Percentiles rank a stretch among this genome's conserved stretches.
These are phyloP conservation scores for Zizania palustris DNA, from an alignment of 202 grass and related monocot genomes.

Conservation along the genomic window DNA sequence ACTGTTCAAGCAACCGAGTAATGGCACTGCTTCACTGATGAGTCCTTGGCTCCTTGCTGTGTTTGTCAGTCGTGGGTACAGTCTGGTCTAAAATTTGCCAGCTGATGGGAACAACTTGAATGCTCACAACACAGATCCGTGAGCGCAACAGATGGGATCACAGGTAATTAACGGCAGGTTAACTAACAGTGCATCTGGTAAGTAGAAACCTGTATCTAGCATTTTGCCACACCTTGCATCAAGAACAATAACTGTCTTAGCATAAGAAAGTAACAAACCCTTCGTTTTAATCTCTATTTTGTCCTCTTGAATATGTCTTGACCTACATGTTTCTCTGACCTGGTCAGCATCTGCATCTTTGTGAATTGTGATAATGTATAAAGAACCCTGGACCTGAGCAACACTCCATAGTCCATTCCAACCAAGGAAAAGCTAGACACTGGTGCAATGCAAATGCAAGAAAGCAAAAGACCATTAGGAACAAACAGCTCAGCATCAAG, in stretches of 20 bases:
- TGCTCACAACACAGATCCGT: conserved; percentile 17
- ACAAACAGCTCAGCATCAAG: conserved; percentile 10
- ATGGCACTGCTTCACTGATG: conserved; percentile 8
- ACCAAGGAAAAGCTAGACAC: neutral
- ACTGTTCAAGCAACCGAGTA: neutral
- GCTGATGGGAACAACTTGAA: neutral
- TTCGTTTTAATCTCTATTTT: neutral
- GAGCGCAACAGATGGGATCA: neutral
- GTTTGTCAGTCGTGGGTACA: conserved; percentile 26
- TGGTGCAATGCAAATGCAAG: too few species aligned
- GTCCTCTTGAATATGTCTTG: neutral
- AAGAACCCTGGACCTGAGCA: conserved; percentile 3
- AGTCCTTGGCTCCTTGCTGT: neutral
- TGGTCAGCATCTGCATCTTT: neutral
- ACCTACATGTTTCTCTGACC: neutral
- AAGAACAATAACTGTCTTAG: too few species aligned
- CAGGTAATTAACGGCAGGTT: neutral
- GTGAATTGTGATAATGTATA: neutral
- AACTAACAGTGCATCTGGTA: neutral
- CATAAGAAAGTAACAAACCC: too few species aligned
- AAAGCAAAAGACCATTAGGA: neutral
- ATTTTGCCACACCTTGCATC: neutral
- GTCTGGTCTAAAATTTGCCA: neutral
- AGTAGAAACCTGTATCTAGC: neutral
- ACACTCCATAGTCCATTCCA: conserved; percentile 35